Conservation (phyloP, 2,329 filamentous ascomycete species). For the Mycosphaerella sp. region DNA sequence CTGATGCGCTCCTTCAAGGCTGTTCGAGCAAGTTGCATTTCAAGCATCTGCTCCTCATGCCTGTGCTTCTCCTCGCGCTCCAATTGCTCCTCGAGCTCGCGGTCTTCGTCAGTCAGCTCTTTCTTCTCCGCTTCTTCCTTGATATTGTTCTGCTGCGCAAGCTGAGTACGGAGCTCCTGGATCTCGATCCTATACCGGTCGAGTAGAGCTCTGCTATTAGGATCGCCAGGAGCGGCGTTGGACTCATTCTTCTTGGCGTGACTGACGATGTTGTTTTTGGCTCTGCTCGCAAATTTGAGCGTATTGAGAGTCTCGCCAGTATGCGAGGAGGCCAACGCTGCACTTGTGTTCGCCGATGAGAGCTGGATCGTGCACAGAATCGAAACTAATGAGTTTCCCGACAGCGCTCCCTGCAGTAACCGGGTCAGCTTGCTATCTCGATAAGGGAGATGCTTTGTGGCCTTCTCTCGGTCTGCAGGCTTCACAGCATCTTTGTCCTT, state of each 20-base stretch:
- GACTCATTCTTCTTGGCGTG: constrained; percentile 94
- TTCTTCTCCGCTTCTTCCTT: constrained; percentile 45
- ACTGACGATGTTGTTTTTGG: constrained; percentile 96
- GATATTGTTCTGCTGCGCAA: constrained; percentile 72
- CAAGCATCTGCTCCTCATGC: constrained; percentile 95
- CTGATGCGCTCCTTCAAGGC: constrained; percentile 96
- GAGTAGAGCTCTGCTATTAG: constrained; percentile 75
- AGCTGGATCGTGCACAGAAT: constrained; percentile 96
- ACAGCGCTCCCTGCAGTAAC: constrained; percentile 83
- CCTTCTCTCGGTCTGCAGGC: constrained; percentile 58
- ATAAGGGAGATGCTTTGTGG: constrained; percentile 82
- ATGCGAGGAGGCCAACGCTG: constrained; percentile 65
- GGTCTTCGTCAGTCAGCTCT: constrained; percentile 59
- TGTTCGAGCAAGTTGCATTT: constrained; percentile 95
- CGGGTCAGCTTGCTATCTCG: constrained; percentile 95
- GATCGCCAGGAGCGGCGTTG: constrained; percentile 67
- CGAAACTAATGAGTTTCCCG: constrained; percentile 88
- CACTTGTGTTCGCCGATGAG: constrained; percentile 61
- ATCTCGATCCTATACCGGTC: constrained; percentile 96
- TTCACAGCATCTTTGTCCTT: constrained; percentile 57
- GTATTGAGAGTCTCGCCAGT: constrained; percentile 90
- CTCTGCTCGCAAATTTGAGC: constrained; percentile 89
- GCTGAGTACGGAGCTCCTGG: constrained; percentile 66
- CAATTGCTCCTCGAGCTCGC: constrained; percentile 56
- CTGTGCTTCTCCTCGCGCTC: constrained; percentile 65